A percentile compares a stretch with the other conserved stretches of the same genome.
phyloP scores from a whole-genome alignment of 1,284 basidiomycete species.

The Moniliophthora roreri region DNA sequence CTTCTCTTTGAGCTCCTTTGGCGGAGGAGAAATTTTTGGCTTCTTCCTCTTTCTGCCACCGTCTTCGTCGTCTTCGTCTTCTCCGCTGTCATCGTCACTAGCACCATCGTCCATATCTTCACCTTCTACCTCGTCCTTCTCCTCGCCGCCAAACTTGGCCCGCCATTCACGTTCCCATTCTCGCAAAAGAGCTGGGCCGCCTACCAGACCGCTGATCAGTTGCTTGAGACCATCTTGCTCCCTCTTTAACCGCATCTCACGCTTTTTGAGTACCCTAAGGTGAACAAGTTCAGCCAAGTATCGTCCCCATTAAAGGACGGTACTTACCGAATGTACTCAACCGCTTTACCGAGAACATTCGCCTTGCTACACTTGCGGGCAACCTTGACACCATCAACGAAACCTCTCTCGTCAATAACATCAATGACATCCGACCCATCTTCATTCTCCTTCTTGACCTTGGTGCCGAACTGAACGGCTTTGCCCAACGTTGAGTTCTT shows the following conservation, averaged over 20 bases:
- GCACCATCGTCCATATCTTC: conserved; percentile 49
- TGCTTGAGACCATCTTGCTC: conserved; percentile 73
- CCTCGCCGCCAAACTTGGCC: conserved; percentile 69
- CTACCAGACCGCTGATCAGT: conserved; percentile 65
- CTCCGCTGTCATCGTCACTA: conserved; percentile 57
- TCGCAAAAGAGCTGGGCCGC: conserved; percentile 62
- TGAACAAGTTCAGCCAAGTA: conserved; percentile 1
- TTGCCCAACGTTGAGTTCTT: conserved; percentile 45
- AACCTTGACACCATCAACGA: conserved; percentile 80
- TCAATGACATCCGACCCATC: conserved; percentile 40
- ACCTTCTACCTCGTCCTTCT: conserved; percentile 67
- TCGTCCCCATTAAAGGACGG: background rate
- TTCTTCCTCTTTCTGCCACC: conserved; percentile 56
- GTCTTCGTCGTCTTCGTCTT: conserved; percentile 52
- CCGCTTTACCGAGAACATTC: conserved; percentile 79
- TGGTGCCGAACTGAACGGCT: conserved; percentile 28
- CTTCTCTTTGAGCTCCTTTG: conserved; percentile 30
- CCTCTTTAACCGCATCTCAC: conserved; percentile 66
- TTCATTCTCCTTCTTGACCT: conserved; percentile 30
- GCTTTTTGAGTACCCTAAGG: conserved; percentile 67
- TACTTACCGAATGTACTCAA: conserved; percentile 69
- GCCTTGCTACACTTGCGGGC: conserved; percentile 84
- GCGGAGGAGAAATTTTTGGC: conserved; percentile 40
- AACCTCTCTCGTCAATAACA: conserved; percentile 71
- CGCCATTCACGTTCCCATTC: conserved; percentile 78